Evolutionary conservation across 2,329 filamentous ascomycete species (phyloP).

Genomic region (Ascomycota sp.): DNA sequence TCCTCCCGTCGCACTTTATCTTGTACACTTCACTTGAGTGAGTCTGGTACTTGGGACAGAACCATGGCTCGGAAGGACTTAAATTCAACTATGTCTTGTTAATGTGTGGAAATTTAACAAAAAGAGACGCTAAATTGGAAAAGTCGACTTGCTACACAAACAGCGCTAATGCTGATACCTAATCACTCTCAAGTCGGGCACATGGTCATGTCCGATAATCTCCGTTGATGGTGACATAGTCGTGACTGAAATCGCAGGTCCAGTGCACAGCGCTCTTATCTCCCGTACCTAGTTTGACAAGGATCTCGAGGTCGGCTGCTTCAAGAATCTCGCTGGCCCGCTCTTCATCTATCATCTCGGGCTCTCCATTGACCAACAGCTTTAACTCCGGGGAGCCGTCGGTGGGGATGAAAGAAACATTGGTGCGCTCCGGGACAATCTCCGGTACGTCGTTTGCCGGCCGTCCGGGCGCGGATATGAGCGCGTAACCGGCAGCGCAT

Average conservation of each 20-base stretch:
- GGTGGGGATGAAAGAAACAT: slow-evolving; percentile 56
- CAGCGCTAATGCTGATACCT: background rate
- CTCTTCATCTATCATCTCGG: slow-evolving; percentile 56
- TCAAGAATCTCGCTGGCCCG: slow-evolving; percentile 61
- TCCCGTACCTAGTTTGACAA: slow-evolving; percentile 51
- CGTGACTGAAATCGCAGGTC: slow-evolving; percentile 75
- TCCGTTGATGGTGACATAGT: slow-evolving; percentile 52
- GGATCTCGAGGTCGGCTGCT: slow-evolving; percentile 59
- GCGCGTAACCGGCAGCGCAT: slow-evolving; percentile 74
- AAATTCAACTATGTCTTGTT: no score
- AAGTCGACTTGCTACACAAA: background rate
- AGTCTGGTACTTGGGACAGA: background rate
- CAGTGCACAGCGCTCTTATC: slow-evolving; percentile 52
- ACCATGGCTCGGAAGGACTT: background rate
- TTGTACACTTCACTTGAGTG: background rate
- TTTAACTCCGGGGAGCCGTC: slow-evolving; percentile 62
- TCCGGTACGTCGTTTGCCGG: slow-evolving; percentile 38
- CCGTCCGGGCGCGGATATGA: slow-evolving; percentile 37
- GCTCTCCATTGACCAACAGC: slow-evolving; percentile 60
- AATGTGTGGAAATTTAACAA: no score
- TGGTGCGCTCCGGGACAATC: slow-evolving; percentile 49
- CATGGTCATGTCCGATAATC: slow-evolving; percentile 38
- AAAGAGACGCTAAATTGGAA: background rate
- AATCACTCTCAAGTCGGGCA: background rate
- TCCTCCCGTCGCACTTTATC: background rate